These are phyloP conservation scores for Colletotrichum chrysophilum DNA, from an alignment of 2,329 filamentous ascomycete genomes.

Conservation along the genomic window DNA sequence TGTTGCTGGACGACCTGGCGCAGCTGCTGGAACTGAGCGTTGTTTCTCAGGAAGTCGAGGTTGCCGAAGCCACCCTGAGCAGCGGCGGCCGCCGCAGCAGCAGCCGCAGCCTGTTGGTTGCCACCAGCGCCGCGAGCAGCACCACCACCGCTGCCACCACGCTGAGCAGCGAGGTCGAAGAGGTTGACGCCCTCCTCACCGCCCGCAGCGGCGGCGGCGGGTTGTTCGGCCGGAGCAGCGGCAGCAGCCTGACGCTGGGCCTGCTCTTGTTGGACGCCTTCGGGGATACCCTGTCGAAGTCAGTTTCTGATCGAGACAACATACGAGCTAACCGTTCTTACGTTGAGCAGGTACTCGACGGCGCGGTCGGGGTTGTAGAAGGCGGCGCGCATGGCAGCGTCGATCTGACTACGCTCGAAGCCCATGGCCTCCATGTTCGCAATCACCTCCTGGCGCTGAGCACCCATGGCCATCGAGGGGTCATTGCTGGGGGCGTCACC, in stretches of 20 bases:
- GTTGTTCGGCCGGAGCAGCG: conserved; percentile 45
- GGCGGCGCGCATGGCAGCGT: conserved; percentile 92
- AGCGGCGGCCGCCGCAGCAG: conserved; percentile 54
- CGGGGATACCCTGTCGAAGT: conserved; percentile 79
- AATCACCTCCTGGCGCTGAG: conserved; percentile 81
- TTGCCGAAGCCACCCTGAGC: conserved; percentile 70
- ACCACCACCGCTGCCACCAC: conserved; percentile 49
- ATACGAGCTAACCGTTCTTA: conserved; percentile 48
- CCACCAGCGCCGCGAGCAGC: conserved; percentile 46
- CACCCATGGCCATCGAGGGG: conserved; percentile 82
- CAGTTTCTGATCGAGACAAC: not conserved
- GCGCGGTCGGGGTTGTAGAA: conserved; percentile 97
- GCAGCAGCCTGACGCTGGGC: conserved; percentile 51
- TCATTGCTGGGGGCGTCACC: conserved; percentile 63
- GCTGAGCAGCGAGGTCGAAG: conserved; percentile 88
- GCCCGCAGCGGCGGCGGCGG: conserved; percentile 50
- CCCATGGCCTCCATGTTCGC: conserved; percentile 98
- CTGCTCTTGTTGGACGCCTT: conserved; percentile 77
- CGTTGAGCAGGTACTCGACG: conserved; percentile 91
- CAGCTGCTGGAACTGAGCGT: conserved; percentile 97
- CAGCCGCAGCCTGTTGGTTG: conserved; percentile 42
- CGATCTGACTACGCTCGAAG: conserved; percentile 86
- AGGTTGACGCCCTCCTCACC: conserved; percentile 80
- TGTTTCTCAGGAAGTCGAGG: conserved; percentile 92
- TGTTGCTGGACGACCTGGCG: conserved; percentile 97